Base-by-base conservation (phyloP, 2,329 filamentous ascomycete species). In the Paecilomyces dactylethromorphus region DNA sequence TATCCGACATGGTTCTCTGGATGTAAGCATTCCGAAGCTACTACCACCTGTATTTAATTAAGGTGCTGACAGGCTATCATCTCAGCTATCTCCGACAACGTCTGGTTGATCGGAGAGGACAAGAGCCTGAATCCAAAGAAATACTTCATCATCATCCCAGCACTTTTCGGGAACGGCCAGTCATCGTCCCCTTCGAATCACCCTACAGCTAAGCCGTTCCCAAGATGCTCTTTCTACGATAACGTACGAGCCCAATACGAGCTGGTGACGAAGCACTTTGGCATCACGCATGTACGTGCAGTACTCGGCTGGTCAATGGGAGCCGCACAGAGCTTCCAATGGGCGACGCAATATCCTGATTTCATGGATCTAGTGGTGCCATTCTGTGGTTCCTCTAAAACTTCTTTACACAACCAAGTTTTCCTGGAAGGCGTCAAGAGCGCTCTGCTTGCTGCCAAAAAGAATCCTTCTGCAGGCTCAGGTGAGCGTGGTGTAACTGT, bases 1-100 rank as follows among this genome's bases (percentile, higher is more conserved):
- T 92, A 92, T 67, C 90, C 89, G 1, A 86, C 86, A 1, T 92
- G 89, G 89, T 92, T 87, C 70, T 87, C 84, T 18, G 86, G 86
- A 60, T 64, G 81, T 83, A 69, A 55, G 79, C 72, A 39, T 56
- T 32, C 21, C 18, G 31, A 7, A 18, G 13, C 29, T 29, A 13
- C 12, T 18, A 29, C 12, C n/a, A n/a, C n/a, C n/a, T n/a, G 4
- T 39, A n/a, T n/a, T 60, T 3, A 29, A 12, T 49, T n/a, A 31
- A 45, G 56, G 45, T 51, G 60, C 56, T 64, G 56, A 64, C 50
- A 53, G 29, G 55, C 15, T n/a, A 54, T 22, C 31, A 53, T 22
- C 56, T 73, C 72, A 75, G 77, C 74, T 2, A 89, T 92, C 62
- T 76, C 80, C 2, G 86, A 90, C 66, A 92, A 92, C 60, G 80